These are phyloP conservation scores for Nymphaea colorata DNA, from an alignment of 164 flowering plant genomes.

Conservation along the genomic window DNA sequence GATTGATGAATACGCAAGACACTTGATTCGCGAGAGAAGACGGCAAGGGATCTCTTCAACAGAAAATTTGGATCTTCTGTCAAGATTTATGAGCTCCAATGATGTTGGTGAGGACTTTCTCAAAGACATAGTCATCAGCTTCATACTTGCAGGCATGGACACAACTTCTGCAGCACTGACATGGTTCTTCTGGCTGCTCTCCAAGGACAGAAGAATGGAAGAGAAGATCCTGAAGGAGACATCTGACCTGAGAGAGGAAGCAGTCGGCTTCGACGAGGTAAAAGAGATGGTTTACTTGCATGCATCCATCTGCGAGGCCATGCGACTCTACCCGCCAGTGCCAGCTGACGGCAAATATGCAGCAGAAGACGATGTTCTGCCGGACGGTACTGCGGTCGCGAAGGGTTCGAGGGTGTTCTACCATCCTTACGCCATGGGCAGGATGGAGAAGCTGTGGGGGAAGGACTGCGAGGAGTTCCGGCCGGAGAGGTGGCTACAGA, in stretches of 20 bases:
- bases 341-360: constrained; percentile 31
- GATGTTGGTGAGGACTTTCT: constrained; percentile 20
- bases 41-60: constrained; percentile 12
- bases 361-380: constrained; percentile 30
- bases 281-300: constrained; percentile 23
- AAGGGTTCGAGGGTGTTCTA: constrained; percentile 33
- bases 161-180: constrained; percentile 56
- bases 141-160: constrained; percentile 69
- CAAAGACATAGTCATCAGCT: constrained; percentile 57
- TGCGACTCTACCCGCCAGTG: constrained; percentile 49
- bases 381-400: constrained; percentile 43
- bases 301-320: constrained; percentile 36
- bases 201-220: constrained; percentile 30
- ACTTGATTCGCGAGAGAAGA: constrained; percentile 28
- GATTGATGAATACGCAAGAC: constrained; percentile 27
- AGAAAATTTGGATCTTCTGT: constrained; percentile 35
- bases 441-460: constrained; percentile 41
- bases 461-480: constrained; percentile 26
- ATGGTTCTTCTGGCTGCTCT: constrained; percentile 40
- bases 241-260: not conserved
- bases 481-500: constrained; percentile 46
- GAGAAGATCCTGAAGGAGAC: constrained; percentile 22
- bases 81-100: constrained; percentile 35
- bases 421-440: constrained; percentile 52
- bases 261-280: not conserved